phyloP scores from a whole-genome alignment of 192 early-diverging fungal species.

The Umbelopsis isabellina region DNA sequence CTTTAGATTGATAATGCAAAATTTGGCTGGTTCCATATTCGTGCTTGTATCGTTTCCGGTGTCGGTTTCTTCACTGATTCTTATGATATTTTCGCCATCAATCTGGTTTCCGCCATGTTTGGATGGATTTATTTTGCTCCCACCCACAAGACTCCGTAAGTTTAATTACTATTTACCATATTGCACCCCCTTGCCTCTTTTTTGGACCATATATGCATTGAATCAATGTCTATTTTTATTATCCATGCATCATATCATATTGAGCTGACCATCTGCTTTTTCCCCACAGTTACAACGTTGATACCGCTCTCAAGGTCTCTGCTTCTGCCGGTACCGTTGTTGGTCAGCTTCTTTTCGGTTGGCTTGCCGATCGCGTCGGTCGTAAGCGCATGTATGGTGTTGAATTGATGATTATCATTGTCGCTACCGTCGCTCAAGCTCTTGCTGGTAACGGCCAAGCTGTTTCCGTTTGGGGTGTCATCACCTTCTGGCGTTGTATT shows the following conservation, averaged over 20 bases:
- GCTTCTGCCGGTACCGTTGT: slow-evolving; percentile 88
- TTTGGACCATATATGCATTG: too few relatives aligned
- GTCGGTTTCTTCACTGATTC: slow-evolving; percentile 91
- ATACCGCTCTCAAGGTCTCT: slow-evolving; percentile 86
- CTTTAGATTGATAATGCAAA: slow-evolving; percentile 74
- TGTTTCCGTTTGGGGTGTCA: slow-evolving; percentile 61
- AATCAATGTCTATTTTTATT: too few relatives aligned
- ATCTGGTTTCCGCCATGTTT: slow-evolving; percentile 84
- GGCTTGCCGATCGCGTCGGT: slow-evolving; percentile 86
- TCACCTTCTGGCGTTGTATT: slow-evolving; percentile 89
- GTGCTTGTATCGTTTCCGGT: slow-evolving; percentile 72
- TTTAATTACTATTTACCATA: not conserved
- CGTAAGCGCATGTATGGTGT: slow-evolving; percentile 91
- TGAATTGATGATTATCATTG: slow-evolving; percentile 90
- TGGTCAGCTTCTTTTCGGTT: slow-evolving; percentile 87
- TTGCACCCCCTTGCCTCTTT: too few relatives aligned
- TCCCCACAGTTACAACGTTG: slow-evolving; percentile 57
- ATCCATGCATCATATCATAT: too few relatives aligned
- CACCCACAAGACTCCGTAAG: slow-evolving; percentile 49
- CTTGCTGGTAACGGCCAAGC: slow-evolving; percentile 75
- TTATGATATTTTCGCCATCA: slow-evolving; percentile 95
- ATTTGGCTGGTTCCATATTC: slow-evolving; percentile 79
- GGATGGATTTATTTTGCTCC: slow-evolving; percentile 65
- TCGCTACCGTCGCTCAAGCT: slow-evolving; percentile 81
- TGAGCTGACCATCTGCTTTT: not conserved